Conservation (phyloP, 2,329 filamentous ascomycete species). For the Talaromyces islandicus region DNA sequence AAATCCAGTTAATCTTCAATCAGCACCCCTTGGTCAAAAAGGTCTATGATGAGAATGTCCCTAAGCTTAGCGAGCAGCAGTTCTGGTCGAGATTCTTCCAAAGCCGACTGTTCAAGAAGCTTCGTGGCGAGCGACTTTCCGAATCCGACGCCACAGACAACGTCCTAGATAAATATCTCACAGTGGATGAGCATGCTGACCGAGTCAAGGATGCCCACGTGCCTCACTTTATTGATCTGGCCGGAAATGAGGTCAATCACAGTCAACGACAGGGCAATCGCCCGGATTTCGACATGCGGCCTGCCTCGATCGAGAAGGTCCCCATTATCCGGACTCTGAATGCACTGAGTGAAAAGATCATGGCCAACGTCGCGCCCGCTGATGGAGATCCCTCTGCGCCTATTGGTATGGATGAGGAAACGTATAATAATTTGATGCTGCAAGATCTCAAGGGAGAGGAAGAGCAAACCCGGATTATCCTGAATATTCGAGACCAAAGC, state of each 20-base stretch:
- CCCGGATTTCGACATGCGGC: slow-evolving; percentile 85
- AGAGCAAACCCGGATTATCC: slow-evolving; percentile 69
- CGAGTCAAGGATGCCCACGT: slow-evolving; percentile 55
- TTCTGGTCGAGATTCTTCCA: slow-evolving; percentile 97
- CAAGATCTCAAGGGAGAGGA: slow-evolving; percentile 72
- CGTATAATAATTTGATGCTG: slow-evolving; percentile 68
- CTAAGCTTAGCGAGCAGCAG: slow-evolving; percentile 67
- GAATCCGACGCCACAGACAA: slow-evolving; percentile 71
- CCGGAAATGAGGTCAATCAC: slow-evolving; percentile 92
- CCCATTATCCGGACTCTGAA: slow-evolving; percentile 88
- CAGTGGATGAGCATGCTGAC: slow-evolving; percentile 57
- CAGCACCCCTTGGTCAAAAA: slow-evolving; percentile 87
- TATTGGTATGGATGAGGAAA: slow-evolving; percentile 64
- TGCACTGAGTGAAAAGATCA: slow-evolving; percentile 84
- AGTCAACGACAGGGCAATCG: slow-evolving; percentile 81
- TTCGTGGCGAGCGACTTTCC: slow-evolving; percentile 80
- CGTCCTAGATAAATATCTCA: slow-evolving; percentile 80
- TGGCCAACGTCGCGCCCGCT: slow-evolving; percentile 76
- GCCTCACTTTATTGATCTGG: slow-evolving; percentile 84
- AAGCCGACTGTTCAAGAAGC: slow-evolving; percentile 80
- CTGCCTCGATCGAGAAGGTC: slow-evolving; percentile 65
- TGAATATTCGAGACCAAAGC: slow-evolving; percentile 84
- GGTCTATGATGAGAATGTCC: slow-evolving; percentile 90
- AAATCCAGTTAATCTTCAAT: slow-evolving; percentile 85
- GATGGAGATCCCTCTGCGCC: slow-evolving; percentile 63